Base-by-base conservation (phyloP, 345 rosid genomes). In the Lenwebbia sp. region DNA sequence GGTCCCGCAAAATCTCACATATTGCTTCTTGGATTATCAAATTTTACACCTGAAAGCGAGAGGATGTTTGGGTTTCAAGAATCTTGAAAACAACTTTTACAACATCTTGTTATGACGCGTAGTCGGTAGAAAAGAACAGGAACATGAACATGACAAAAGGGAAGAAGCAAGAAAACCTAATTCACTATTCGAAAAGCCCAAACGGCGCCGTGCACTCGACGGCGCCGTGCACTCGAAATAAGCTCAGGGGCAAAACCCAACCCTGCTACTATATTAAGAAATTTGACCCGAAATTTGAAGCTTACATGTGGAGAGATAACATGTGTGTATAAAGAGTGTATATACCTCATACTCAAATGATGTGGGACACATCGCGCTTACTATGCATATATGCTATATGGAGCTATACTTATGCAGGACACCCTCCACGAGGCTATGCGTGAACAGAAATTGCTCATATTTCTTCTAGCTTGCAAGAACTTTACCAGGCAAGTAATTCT, bases 251-350 rank as follows among this genome's bases (percentile, higher is more conserved):
- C 70, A 60, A 13, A 60, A 6, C 37, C 10, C 1, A 0, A 14
- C 7, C 5, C 11, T 14, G 17, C 2, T 62, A 7, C 10, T 10
- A 14, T 6, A 0, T 28, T 30, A 30, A 5, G 10, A 62, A 62
- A 0, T 62, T 62, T 9, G 5, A 62, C 5, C 2, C 22, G 7
- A 62, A 28, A 7, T 30, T 14, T 30, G 7, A 30, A 30, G 0
- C 14, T 3, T 5, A 13, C 0, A 0, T 0, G 3, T 58, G 37
- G 3, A 60, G 6, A 13, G 33, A n/a, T 2, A 13, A 1, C 0
- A 2, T 1, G 1, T n/a, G 10, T n/a, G n/a, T 28, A 1, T 13
- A 60, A 6, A 60, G 10, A 28, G 8, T 3, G 21, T n/a, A 6
- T 5, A 17, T 14, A 15, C 6, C 54, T 1, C 0, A 0, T 11